Base-by-base conservation (phyloP, 768 basidiomycete species). In the Rhodocollybia butyracea region DNA sequence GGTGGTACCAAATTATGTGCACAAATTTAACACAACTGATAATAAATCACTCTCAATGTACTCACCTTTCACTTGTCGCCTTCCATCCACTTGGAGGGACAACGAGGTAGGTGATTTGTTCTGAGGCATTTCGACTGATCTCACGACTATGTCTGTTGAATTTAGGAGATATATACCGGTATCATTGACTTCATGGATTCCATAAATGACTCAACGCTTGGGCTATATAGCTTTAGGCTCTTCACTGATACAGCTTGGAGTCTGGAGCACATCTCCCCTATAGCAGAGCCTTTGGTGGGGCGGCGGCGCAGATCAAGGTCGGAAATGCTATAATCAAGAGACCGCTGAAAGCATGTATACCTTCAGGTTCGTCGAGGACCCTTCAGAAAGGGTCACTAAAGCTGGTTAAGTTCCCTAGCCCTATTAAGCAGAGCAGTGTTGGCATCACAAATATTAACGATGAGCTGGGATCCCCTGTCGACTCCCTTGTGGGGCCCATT, bases 221-320 rank as follows among this genome's bases (percentile, higher is more conserved):
- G 46, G 15, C 46, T 24, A 8, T 47, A 47, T 29, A 47, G 46
- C 46, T 47, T 47, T 30, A 22, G 27, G 29, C 13, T 47, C 8
- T 47, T 47, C 27, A 24, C 27, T 13, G 19, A 22, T 24, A 19
- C 27, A 10, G 26, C 46, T 10, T 47, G 46, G 46, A 47, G 21
- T 24, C 46, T 24, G 46, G 46, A 47, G 27, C 46, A 47, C 27
- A 24, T 30, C 19, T 17, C 34, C 41, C 19, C 41, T 10, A 8
- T 19, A 8, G 24, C 46, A 47, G 19, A 12, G 26, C 22, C 8
- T 24, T 47, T 31, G 12, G 60, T 54, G 5, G 29, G 26, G 34
- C 7, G 34, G 17, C 7, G 34, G 10, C 55, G 15, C 13, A 58
- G 62, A 45, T 48, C n/a, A n/a, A n/a, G n/a, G n/a, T n/a, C n/a